Percentiles rank a stretch among this genome's conserved stretches.
Evolutionary conservation across 1,139 yeast species (phyloP).

Genomic region (Meyerozyma guilliermondii): DNA sequence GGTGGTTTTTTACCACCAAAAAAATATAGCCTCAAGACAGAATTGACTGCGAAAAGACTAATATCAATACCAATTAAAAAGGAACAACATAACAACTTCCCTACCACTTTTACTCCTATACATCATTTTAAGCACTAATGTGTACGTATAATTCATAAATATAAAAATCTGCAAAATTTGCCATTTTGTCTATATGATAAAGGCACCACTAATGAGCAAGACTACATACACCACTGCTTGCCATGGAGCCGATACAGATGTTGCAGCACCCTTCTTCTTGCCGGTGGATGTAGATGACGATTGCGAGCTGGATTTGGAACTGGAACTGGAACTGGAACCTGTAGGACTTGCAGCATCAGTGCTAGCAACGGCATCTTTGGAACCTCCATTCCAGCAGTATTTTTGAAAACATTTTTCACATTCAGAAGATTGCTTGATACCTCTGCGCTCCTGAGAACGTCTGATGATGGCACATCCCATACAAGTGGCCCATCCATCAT

Average conservation of each 20-base stretch:
- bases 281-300: slow-evolving; percentile 5
- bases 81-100: too few species aligned
- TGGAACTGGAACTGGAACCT: neutral
- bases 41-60: too few species aligned
- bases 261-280: slow-evolving; percentile 6
- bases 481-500: slow-evolving; percentile 36
- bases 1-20: too few species aligned
- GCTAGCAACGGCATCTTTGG: slow-evolving; percentile 14
- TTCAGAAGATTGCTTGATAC: slow-evolving; percentile 33
- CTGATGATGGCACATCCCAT: slow-evolving; percentile 45
- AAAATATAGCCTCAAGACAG: too few species aligned
- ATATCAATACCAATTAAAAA: too few species aligned
- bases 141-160: too few species aligned
- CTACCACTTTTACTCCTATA: too few species aligned
- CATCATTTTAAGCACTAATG: too few species aligned
- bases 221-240: neutral
- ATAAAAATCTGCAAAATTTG: neutral
- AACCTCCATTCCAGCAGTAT: slow-evolving; percentile 37
- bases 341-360: slow-evolving; percentile 7
- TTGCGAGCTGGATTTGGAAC: slow-evolving; percentile 3
- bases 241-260: neutral
- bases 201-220: neutral
- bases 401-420: slow-evolving; percentile 34
- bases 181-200: neutral
- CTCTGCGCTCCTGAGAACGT: slow-evolving; percentile 37